phyloP scores from a whole-genome alignment of 441 rosid species.

The Gossypium lobatum region DNA sequence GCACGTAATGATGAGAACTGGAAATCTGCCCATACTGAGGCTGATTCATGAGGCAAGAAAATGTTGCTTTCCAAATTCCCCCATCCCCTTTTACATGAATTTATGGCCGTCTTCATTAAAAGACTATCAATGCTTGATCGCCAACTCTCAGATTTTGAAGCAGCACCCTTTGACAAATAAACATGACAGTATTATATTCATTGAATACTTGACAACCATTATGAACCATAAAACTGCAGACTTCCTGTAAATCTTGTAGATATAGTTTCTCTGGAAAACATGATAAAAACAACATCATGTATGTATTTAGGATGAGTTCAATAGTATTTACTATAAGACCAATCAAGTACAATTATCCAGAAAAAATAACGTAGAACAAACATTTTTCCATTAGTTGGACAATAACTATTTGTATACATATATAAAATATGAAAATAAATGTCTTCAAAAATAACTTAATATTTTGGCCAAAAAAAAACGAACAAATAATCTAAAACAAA shows the following conservation, averaged over 20 bases:
- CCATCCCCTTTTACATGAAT: constrained; percentile 51
- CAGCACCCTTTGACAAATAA: constrained; percentile 51
- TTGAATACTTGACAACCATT: neutral
- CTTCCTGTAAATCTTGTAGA: neutral
- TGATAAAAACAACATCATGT: neutral
- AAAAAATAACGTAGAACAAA: neutral
- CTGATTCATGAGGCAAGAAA: constrained; percentile 28
- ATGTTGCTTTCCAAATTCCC: constrained; percentile 33
- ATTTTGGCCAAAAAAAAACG: neutral
- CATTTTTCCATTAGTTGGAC: neutral
- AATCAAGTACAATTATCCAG: neutral
- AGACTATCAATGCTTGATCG: constrained; percentile 54
- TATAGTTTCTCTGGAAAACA: neutral
- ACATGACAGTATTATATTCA: neutral
- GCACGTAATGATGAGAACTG: constrained; percentile 71
- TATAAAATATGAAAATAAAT: neutral
- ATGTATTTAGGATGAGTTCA: neutral
- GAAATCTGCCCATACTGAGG: constrained; percentile 39
- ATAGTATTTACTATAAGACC: neutral
- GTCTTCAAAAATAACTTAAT: neutral
- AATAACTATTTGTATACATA: neutral
- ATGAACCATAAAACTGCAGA: constrained; percentile 6
- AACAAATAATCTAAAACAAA: neutral
- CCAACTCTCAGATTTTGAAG: constrained; percentile 60
- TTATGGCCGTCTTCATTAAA: constrained; percentile 23